Evolutionary conservation across 495 filamentous ascomycete species (phyloP).

Genomic region (Penicillium psychrofluorescens): DNA sequence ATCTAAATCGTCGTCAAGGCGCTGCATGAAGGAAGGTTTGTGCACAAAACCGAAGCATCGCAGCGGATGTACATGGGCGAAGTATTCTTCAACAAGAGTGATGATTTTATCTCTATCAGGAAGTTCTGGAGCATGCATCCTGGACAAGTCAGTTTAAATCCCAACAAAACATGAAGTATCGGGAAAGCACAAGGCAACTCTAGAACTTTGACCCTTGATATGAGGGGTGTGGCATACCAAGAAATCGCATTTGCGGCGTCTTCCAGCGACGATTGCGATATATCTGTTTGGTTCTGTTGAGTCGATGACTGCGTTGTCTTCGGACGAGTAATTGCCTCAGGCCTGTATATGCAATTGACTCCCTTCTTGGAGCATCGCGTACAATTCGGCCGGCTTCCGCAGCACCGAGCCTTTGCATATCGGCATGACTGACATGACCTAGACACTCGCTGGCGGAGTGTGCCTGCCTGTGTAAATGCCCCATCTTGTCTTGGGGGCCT

Average conservation of each 20-base stretch:
- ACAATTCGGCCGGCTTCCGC: conserved; percentile 11
- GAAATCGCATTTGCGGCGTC: too few relatives aligned
- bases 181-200: too few relatives aligned
- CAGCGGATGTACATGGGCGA: conserved; percentile 18
- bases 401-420: conserved; percentile 17
- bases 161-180: too few relatives aligned
- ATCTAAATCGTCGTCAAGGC: conserved; percentile 12
- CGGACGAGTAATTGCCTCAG: background rate
- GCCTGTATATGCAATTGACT: conserved; percentile 12
- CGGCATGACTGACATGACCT: conserved; percentile 18
- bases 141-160: background rate
- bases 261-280: too few relatives aligned
- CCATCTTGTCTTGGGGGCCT: background rate
- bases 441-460: conserved; percentile 11
- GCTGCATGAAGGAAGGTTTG: conserved; percentile 19
- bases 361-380: conserved; percentile 10
- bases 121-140: conserved; percentile 8
- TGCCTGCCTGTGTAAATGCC: conserved; percentile 13
- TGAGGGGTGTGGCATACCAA: too few relatives aligned
- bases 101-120: conserved; percentile 6
- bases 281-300: too few relatives aligned
- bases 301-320: too few relatives aligned
- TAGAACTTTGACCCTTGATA: too few relatives aligned
- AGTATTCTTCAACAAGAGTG: conserved; percentile 15
- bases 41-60: conserved; percentile 22